Evolutionary conservation across 2,329 filamentous ascomycete species (phyloP), one percentile per base, ranked within the genome.

Genomic region (Penicillium sp.): DNA sequence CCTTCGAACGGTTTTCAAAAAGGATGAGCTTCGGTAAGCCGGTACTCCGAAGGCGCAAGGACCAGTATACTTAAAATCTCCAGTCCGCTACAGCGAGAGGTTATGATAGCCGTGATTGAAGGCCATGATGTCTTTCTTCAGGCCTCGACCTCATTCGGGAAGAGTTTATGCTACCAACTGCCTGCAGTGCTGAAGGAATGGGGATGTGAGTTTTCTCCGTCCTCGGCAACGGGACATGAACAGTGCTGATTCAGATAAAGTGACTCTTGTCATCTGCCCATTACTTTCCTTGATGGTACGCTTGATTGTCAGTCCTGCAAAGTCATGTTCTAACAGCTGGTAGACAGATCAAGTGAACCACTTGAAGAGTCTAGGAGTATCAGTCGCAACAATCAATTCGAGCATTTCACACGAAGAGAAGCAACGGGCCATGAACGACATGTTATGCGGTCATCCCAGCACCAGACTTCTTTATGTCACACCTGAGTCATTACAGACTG

Each of bases 111-210:
- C 7, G 90, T 90, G 2, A 80, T 97, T 8, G 85, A 89, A 52
- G 89, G 91, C 14, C 82, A 92, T 59, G 93, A 97, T 86, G 89
- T 97, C 42, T 97, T 96, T 68, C 83, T 97, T 1, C 93, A 97
- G 74, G 93, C 93, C 21, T 78, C 78, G 2, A 81, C 78, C 4
- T 80, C 78, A 0, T 97, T 97, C 71, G 93, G 92, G 40, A 97
- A 97, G 74, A 95, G 91, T 67, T 74, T 97, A 49, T 97, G 93
- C 76, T 97, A 93, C 70, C 92, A 97, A 71, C 81, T 97, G 1
- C 92, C 92, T 8, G 92, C 92, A 22, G 86, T 97, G 31, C 87
- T 96, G 53, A 89, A 93, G 66, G 85, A 87, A 71, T 54, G 52
- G 52, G 93, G 93, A 61, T 91, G 90, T 92, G 77, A 67, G 87